phyloP scores from a whole-genome alignment of 176 grass and related monocot genomes.

The Thinopyrum elongatum region DNA sequence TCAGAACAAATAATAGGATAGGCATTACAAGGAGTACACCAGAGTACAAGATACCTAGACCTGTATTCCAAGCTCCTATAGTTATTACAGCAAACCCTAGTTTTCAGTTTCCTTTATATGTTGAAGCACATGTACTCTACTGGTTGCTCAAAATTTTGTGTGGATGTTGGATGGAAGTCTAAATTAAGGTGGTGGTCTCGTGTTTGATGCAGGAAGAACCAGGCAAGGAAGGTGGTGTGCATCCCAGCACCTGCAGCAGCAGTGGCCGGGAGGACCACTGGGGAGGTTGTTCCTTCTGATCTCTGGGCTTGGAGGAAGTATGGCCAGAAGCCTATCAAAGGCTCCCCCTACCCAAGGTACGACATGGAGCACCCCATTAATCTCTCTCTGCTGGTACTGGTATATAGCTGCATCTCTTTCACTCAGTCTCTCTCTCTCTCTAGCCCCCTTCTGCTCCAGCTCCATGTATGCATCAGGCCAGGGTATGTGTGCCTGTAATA shows the following conservation, averaged over 20 bases:
- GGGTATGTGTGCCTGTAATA: constrained; percentile 15
- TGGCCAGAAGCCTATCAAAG: constrained; percentile 99
- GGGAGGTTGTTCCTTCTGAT: constrained; percentile 90
- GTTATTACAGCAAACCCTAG: constrained; percentile 1
- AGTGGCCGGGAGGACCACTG: constrained; percentile 50
- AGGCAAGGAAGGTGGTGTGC: constrained; percentile 96
- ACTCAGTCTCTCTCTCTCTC: background rate
- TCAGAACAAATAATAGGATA: background rate
- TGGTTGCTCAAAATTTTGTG: background rate
- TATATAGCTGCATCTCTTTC: background rate
- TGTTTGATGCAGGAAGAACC: constrained; percentile 67
- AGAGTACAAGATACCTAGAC: background rate
- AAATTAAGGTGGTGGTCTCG: background rate
- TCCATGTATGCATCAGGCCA: constrained; percentile 7
- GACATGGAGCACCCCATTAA: constrained; percentile 16
- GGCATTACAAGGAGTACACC: background rate
- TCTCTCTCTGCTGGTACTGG: background rate
- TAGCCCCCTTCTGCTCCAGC: background rate
- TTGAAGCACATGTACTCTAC: background rate
- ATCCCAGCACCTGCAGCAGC: constrained; percentile 74
- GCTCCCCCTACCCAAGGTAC: constrained; percentile 96
- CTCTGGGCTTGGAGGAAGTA: constrained; percentile 99
- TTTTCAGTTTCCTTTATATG: background rate
- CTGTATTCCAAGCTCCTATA: too few species aligned
- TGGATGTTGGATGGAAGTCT: background rate